Conservation (phyloP, 495 filamentous ascomycete genomes). For the Pyronema omphalodes region DNA sequence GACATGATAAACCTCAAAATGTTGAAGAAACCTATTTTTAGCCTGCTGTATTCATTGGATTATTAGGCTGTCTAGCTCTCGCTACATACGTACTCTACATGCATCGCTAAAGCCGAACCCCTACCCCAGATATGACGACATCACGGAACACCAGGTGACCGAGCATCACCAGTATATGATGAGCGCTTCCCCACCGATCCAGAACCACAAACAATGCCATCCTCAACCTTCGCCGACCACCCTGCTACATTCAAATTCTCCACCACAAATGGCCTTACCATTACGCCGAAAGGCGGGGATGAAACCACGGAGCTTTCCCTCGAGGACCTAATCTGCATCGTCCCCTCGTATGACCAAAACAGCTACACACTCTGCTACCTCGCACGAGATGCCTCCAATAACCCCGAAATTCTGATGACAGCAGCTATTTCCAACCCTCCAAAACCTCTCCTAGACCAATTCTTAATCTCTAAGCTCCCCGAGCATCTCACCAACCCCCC, state of each 20-base stretch:
- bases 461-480: constrained; percentile 5
- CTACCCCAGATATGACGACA: too few species aligned
- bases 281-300: not conserved
- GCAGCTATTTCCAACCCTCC: constrained; percentile 7
- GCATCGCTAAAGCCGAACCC: too few species aligned
- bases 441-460: constrained; percentile 3
- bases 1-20: too few species aligned
- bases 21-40: too few species aligned
- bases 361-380: not conserved
- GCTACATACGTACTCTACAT: too few species aligned
- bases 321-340: constrained; percentile 7
- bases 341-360: not conserved
- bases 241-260: constrained; percentile 3
- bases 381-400: not conserved
- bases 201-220: not conserved
- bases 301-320: constrained; percentile 1
- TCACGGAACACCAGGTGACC: too few species aligned
- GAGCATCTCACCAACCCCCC: constrained; percentile 22
- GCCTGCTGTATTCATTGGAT: too few species aligned
- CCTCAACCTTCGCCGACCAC: not conserved
- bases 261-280: constrained; percentile 6
- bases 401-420: not conserved
- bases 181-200: not conserved
- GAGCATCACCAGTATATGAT: not conserved
- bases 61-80: too few species aligned